phyloP scores from a whole-genome alignment of 139 green algal species.

The Mesotaenium endlicherianum region DNA sequence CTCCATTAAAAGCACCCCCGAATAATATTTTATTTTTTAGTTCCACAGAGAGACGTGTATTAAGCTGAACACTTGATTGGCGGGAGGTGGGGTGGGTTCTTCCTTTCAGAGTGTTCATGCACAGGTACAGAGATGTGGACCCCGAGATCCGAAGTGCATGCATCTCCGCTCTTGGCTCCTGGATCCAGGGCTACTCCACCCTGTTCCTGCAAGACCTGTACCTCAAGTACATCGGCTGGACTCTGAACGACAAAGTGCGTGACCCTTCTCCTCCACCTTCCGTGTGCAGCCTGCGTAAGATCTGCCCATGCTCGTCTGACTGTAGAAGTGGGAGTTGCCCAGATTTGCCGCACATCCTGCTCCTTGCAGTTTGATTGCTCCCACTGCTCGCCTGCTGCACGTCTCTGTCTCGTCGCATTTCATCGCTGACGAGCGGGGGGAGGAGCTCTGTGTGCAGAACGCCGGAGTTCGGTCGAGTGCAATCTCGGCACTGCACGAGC shows the following conservation, averaged over 20 bases:
- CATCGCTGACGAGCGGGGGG: background rate
- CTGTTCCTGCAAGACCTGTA: conserved; percentile 81
- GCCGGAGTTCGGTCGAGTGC: conserved; percentile 63
- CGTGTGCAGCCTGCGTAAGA: background rate
- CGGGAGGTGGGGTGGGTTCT: too few relatives aligned
- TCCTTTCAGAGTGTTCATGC: conserved; percentile 56
- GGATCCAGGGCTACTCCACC: conserved; percentile 69
- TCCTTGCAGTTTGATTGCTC: too few relatives aligned
- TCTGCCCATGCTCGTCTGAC: conserved; percentile 9
- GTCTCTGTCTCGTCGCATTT: background rate
- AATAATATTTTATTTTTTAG: too few relatives aligned
- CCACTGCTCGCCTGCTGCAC: too few relatives aligned
- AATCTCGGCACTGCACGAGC: conserved; percentile 56
- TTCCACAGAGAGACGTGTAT: too few relatives aligned
- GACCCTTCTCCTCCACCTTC: background rate
- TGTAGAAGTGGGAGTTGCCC: background rate
- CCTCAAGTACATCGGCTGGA: conserved; percentile 97
- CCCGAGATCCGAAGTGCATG: conserved; percentile 70
- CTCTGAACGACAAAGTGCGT: conserved; percentile 75
- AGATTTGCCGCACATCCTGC: background rate
- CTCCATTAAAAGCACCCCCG: too few relatives aligned
- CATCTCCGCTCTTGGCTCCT: conserved; percentile 78
- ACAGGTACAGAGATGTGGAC: conserved; percentile 70
- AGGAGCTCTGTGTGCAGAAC: conserved; percentile 41
- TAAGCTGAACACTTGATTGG: too few relatives aligned